These are phyloP conservation scores for Saturnispora mendoncae DNA, from an alignment of 805 yeast genomes.

Conservation along the genomic window DNA sequence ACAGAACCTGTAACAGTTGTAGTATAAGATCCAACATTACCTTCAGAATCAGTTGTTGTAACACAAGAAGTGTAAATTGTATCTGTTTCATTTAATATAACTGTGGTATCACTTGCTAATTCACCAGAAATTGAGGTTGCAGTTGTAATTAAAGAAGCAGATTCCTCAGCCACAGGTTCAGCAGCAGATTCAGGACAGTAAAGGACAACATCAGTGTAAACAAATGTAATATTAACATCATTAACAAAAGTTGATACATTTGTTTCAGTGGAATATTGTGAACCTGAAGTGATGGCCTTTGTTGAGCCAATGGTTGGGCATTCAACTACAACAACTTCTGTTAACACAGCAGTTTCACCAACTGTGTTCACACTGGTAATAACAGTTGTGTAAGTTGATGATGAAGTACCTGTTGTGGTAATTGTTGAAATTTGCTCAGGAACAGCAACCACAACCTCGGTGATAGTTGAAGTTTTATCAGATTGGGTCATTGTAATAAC, in stretches of 20 bases:
- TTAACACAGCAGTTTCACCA: background rate
- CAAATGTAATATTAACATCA: background rate
- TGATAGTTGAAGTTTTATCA: background rate
- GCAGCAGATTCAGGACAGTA: constrained; percentile 1
- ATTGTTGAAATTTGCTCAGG: background rate
- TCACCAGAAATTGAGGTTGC: too few species aligned
- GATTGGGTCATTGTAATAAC: background rate
- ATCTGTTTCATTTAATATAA: background rate
- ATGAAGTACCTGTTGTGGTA: background rate
- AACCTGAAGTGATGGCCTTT: background rate
- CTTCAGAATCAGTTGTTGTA: background rate
- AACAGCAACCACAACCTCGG: background rate
- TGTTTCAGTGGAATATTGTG: background rate
- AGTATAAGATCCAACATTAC: background rate
- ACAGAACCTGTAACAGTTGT: background rate
- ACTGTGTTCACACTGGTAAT: background rate
- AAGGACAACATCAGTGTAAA: background rate
- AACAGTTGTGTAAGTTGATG: background rate
- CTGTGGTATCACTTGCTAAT: background rate
- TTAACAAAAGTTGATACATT: background rate
- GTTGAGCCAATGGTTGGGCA: background rate
- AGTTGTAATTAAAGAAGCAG: too few species aligned
- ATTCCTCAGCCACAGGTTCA: background rate
- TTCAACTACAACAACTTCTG: background rate
- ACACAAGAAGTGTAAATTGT: background rate